Conservation (phyloP, 2,329 filamentous ascomycete species). For the Dryadomyces sulphureus region DNA sequence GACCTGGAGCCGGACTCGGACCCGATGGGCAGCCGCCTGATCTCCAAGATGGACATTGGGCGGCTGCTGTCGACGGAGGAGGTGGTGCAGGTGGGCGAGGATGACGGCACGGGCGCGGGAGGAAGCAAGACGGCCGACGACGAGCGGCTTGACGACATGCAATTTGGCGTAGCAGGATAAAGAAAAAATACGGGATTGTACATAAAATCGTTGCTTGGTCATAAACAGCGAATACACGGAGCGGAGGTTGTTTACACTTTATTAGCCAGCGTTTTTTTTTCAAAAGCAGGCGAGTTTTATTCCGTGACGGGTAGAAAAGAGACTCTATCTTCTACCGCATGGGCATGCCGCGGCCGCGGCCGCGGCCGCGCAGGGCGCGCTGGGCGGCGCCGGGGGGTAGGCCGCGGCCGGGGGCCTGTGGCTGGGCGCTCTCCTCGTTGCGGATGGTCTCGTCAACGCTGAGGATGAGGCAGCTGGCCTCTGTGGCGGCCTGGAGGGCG, state of each 20-base stretch:
- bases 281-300: no score
- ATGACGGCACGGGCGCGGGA: background rate
- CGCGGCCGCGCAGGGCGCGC: constrained; percentile 68
- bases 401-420: constrained; percentile 63
- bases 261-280: no score
- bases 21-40: constrained; percentile 7
- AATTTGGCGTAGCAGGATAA: constrained; percentile 3
- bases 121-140: constrained; percentile 4
- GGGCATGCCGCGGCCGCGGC: constrained; percentile 81
- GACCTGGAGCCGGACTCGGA: constrained; percentile 7
- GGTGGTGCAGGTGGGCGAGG: background rate
- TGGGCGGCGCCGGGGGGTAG: constrained; percentile 75
- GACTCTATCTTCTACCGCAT: constrained; percentile 49
- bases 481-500: constrained; percentile 87
- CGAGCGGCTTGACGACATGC: constrained; percentile 11
- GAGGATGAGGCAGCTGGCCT: constrained; percentile 88
- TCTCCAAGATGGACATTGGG: constrained; percentile 12
- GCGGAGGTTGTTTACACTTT: background rate
- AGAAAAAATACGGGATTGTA: background rate
- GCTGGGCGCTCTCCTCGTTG: constrained; percentile 83
- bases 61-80: constrained; percentile 10
- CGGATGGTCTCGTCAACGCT: constrained; percentile 97
- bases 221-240: background rate
- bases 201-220: background rate
- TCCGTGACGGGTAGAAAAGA: no score